Percentiles rank a stretch among this genome's conserved stretches.
phyloP scores from a whole-genome alignment of 2,329 filamentous ascomycete species.

The Cladophialophora psammophila region DNA sequence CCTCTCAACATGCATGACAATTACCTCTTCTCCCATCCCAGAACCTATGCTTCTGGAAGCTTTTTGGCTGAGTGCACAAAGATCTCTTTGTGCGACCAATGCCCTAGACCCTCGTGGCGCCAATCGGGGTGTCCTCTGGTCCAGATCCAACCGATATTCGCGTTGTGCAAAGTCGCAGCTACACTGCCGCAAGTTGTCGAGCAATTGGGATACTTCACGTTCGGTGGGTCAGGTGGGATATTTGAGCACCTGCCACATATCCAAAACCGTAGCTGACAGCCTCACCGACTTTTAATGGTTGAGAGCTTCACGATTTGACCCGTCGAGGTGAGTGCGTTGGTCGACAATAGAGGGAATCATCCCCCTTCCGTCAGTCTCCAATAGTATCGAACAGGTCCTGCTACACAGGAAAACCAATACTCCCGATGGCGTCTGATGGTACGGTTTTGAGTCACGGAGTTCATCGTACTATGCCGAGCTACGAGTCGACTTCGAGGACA shows the following conservation, averaged over 20 bases:
- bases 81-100: slow-evolving; percentile 25
- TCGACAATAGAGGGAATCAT: background rate
- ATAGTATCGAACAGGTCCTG: slow-evolving; percentile 16
- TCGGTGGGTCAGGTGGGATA: background rate
- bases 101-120: background rate
- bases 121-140: background rate
- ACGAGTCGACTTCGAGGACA: background rate
- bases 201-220: background rate
- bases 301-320: background rate
- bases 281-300: slow-evolving; percentile 21
- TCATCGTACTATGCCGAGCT: background rate
- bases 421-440: slow-evolving; percentile 9
- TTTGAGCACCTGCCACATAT: background rate
- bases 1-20: slow-evolving; percentile 28
- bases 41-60: slow-evolving; percentile 25
- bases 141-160: background rate
- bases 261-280: slow-evolving; percentile 19
- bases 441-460: slow-evolving; percentile 12
- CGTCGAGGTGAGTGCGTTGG: background rate
- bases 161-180: slow-evolving; percentile 17
- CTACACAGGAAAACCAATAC: slow-evolving; percentile 30
- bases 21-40: slow-evolving; percentile 13
- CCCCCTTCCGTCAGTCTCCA: background rate
- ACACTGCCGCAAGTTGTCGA: background rate
- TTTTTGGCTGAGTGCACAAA: slow-evolving; percentile 19